Conservation (phyloP, 352 stramenopile genomes). For the Phytophthora lateralis region DNA sequence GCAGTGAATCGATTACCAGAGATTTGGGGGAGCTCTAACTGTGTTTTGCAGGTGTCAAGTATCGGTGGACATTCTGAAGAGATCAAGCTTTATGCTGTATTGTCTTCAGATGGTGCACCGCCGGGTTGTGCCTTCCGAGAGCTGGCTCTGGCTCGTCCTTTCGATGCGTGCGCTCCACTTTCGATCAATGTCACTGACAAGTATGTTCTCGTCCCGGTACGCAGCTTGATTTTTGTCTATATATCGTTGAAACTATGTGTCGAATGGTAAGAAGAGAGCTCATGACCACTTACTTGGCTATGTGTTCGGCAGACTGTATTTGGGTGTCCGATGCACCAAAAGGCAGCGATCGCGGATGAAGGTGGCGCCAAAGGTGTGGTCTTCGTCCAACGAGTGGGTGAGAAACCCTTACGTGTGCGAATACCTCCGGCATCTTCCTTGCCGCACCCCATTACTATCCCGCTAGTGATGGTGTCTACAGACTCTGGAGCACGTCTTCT, state of each 20-base stretch:
- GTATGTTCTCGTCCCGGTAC: constrained; percentile 68
- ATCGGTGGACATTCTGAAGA: constrained; percentile 48
- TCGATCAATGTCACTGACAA: constrained; percentile 49
- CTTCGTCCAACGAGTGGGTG: constrained; percentile 57
- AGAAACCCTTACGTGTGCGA: constrained; percentile 62
- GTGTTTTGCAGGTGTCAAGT: constrained; percentile 43
- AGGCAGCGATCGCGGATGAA: constrained; percentile 61
- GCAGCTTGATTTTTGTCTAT: background rate
- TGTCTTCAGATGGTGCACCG: constrained; percentile 57
- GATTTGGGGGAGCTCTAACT: background rate
- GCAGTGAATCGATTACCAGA: background rate
- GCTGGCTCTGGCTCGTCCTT: constrained; percentile 55
- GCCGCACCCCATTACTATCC: constrained; percentile 49
- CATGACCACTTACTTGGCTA: background rate
- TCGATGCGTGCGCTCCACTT: constrained; percentile 60
- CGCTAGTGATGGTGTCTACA: constrained; percentile 72
- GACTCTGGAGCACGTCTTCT: constrained; percentile 59
- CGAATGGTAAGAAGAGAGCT: background rate
- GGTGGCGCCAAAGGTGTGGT: constrained; percentile 64
- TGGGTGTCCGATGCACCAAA: constrained; percentile 70
- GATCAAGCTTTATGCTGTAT: constrained; percentile 55
- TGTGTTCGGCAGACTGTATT: constrained; percentile 37
- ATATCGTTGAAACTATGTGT: background rate
- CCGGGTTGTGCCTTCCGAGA: constrained; percentile 63
- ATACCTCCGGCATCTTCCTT: constrained; percentile 42